Conservation (phyloP, 2,329 filamentous ascomycete genomes). For the Orbilia quercus region DNA sequence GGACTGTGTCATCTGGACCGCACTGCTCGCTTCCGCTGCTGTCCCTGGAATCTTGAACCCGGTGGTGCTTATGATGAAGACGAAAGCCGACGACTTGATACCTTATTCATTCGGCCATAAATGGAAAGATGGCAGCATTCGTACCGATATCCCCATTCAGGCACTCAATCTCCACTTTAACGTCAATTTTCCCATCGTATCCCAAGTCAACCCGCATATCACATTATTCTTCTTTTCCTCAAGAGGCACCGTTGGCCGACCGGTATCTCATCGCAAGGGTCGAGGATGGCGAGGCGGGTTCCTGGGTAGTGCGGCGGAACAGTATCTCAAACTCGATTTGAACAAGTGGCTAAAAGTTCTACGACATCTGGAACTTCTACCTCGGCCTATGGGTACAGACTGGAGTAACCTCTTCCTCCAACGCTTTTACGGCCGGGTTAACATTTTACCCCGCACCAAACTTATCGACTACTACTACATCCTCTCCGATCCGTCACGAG, state of each 20-base stretch:
- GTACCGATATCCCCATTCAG: conserved; percentile 95
- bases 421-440: conserved; percentile 91
- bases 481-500: conserved; percentile 80
- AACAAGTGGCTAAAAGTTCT: conserved; percentile 98
- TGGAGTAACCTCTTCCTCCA: conserved; percentile 98
- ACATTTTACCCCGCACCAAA: conserved; percentile 89
- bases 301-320: conserved; percentile 88
- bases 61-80: conserved; percentile 91
- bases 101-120: conserved; percentile 98
- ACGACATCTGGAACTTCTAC: conserved; percentile 88
- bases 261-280: conserved; percentile 91
- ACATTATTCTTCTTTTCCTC: conserved; percentile 99
- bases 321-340: conserved; percentile 94
- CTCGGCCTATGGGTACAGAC: conserved; percentile 89
- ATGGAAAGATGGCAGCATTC: conserved; percentile 96
- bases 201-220: conserved; percentile 93
- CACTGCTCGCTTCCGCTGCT: conserved; percentile 91
- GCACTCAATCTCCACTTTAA: conserved; percentile 97
- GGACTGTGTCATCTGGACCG: conserved; percentile 98
- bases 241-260: conserved; percentile 87
- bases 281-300: conserved; percentile 97
- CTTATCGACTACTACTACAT: conserved; percentile 86
- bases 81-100: conserved; percentile 76
- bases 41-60: conserved; percentile 97
- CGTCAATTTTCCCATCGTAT: conserved; percentile 94